These are phyloP conservation scores for Chenopodium quinoa DNA, from an alignment of 148 eudicot genomes.

Conservation along the genomic window DNA sequence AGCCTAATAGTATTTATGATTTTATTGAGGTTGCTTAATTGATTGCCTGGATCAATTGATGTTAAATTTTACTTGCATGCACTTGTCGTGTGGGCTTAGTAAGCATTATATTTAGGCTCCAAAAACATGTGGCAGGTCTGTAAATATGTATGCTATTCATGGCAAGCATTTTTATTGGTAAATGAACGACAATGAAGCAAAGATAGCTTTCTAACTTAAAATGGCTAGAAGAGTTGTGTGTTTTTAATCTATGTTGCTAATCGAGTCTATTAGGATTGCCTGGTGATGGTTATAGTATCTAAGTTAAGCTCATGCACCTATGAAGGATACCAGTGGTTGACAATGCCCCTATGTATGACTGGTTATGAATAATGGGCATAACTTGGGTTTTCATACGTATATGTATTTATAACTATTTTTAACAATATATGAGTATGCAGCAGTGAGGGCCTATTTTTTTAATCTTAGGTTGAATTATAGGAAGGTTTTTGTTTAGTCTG, in stretches of 20 bases:
- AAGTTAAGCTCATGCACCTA: not conserved
- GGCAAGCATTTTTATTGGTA: not conserved
- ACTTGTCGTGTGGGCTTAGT: not conserved
- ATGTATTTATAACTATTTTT: no score
- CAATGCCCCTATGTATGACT: not conserved
- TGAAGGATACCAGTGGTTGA: not conserved
- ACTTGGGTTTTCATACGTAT: no score
- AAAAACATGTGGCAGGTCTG: not conserved
- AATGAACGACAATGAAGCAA: not conserved
- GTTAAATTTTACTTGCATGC: not conserved
- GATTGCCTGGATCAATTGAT: not conserved
- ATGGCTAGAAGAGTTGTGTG: not conserved
- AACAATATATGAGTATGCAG: no score
- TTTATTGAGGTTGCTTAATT: not conserved
- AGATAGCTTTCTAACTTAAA: not conserved
- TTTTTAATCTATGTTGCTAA: not conserved
- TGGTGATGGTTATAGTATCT: not conserved
- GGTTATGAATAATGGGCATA: no score
- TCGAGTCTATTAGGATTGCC: not conserved
- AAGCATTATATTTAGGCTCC: not conserved
- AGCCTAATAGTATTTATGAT: not conserved
- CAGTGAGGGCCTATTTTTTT: no score
- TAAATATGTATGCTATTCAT: not conserved
- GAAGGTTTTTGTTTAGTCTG: not conserved
- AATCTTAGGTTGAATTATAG: not conserved